phyloP scores from a whole-genome alignment of 1,284 basidiomycete genomes.

The Pholiota adiposa region DNA sequence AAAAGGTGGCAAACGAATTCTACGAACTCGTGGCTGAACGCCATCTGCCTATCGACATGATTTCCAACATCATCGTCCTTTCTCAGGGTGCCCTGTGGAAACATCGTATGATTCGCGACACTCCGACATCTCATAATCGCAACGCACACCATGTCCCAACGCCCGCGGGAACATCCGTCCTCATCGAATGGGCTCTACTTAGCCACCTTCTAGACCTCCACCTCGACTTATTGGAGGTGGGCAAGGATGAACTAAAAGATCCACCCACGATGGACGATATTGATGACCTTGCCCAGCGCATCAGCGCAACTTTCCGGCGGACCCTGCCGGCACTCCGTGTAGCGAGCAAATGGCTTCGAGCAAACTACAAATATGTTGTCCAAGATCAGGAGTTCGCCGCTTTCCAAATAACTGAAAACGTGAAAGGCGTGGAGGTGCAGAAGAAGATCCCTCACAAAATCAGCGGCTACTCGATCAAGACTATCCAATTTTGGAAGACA shows the following conservation, averaged over 20 bases:
- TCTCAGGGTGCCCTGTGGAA: constrained; percentile 84
- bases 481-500: constrained; percentile 72
- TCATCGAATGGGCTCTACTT: constrained; percentile 72
- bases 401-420: constrained; percentile 31
- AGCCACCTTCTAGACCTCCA: constrained; percentile 78
- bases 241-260: constrained; percentile 59
- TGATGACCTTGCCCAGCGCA: constrained; percentile 76
- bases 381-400: constrained; percentile 43
- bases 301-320: constrained; percentile 85
- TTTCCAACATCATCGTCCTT: constrained; percentile 77
- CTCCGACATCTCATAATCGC: constrained; percentile 31
- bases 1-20: constrained; percentile 58
- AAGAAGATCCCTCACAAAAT: constrained; percentile 32
- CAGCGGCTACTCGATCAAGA: constrained; percentile 36
- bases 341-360: constrained; percentile 86
- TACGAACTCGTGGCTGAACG: constrained; percentile 65
- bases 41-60: constrained; percentile 75
- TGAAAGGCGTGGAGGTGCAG: constrained; percentile 26
- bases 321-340: constrained; percentile 89
- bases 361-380: constrained; percentile 76
- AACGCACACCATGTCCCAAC: constrained; percentile 26
- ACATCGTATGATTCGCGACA: constrained; percentile 68
- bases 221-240: constrained; percentile 70
- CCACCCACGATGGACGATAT: constrained; percentile 54
- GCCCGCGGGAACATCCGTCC: constrained; percentile 30